Evolutionary conservation across 2,329 filamentous ascomycete genomes (phyloP), one percentile per base, ranked within the genome.

Genomic region (Thelonectria discophora): DNA sequence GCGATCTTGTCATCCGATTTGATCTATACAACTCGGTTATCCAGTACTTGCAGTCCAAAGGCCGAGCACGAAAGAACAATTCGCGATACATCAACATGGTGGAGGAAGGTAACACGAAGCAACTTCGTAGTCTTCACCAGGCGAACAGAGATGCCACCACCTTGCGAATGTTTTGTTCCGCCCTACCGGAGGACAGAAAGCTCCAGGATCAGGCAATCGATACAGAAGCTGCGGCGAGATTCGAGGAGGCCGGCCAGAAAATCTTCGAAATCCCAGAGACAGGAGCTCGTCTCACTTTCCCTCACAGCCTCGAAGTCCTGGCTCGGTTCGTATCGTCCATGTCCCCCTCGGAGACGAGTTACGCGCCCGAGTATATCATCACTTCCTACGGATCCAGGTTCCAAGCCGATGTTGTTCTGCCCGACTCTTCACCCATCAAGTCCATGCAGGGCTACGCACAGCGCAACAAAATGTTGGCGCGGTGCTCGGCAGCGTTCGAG

Each of bases 11-110:
- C 30, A 81, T 91, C 61, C 79, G 94, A 2, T 99, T 97, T 71
- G 93, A 98, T 73, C 84, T 97, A 2, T 97, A 93, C 76, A 83
- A 85, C 11, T 97, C 94, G 0, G 88, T 97, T 76, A 98, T 98
- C 54, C 92, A 97, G 72, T 98, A 97, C 73, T 89, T 98, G 18
- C 95, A 99, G 75, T 97, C 94, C 13, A 87, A 93, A 64, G 95
- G 95, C 0, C 87, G 95, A 55, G 95, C 95, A 12, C 86, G 95
- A 40, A 90, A 93, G 70, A 76, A 79, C 1, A 84, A 90, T 56
- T 98, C 95, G 0, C 88, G 86, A 65, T 97, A 94, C 74, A 85
- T 94, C 34, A 92, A 91, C 70, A 94, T 99, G 91, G 74, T 92
- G 2, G 94, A 98, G 73, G 73, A 77, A 1, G 85, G 84, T 8